These are phyloP conservation scores for Penicillium cosmopolitanum DNA, from an alignment of 495 filamentous ascomycete genomes.

Conservation along the genomic window DNA sequence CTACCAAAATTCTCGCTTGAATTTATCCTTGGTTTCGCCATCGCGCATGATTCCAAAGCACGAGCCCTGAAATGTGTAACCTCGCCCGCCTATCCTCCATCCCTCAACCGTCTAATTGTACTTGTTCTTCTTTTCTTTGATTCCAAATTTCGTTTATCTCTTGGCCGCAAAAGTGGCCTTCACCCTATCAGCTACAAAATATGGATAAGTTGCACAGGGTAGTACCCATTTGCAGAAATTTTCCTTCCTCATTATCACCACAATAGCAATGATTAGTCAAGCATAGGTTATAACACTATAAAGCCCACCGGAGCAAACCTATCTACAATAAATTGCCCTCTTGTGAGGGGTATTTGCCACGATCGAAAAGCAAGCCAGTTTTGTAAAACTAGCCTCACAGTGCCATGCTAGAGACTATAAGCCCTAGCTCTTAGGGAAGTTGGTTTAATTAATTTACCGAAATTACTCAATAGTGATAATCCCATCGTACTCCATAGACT, in stretches of 20 bases:
- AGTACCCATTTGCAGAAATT: neutral
- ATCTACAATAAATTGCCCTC: no score
- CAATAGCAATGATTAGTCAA: neutral
- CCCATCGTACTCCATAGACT: neutral
- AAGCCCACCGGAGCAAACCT: no score
- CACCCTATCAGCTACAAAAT: neutral
- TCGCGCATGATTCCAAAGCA: neutral
- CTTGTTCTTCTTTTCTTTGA: neutral
- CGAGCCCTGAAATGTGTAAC: conserved; percentile 1
- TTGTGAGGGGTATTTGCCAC: no score
- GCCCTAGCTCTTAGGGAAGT: no score
- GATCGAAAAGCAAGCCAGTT: no score
- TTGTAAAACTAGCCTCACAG: no score
- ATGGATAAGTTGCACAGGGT: neutral
- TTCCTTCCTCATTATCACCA: neutral
- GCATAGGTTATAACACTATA: no score
- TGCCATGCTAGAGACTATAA: no score
- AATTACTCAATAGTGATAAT: no score
- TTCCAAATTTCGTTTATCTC: neutral
- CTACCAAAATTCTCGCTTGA: neutral
- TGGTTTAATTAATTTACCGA: no score
- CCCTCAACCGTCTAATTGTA: no score
- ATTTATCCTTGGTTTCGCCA: neutral
- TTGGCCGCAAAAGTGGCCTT: neutral
- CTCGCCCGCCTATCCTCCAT: no score